phyloP scores from a whole-genome alignment of 2,329 filamentous ascomycete species.

The Furcasterigmium furcatum region DNA sequence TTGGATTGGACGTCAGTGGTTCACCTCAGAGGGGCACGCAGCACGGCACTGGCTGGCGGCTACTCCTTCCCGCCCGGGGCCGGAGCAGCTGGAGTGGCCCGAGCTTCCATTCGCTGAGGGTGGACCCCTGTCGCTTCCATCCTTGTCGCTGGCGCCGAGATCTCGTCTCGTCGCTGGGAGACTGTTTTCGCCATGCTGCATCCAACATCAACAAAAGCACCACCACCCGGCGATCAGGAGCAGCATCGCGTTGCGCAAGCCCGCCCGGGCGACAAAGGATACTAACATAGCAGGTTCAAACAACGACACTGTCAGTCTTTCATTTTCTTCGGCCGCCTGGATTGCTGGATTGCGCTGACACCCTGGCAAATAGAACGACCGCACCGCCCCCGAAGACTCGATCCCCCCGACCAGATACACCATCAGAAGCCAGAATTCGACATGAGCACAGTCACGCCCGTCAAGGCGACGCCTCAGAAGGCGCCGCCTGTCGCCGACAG shows the following conservation, averaged over 20 bases:
- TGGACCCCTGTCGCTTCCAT: neutral
- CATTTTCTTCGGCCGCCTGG: neutral
- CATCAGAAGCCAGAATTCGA: neutral
- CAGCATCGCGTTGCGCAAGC: neutral
- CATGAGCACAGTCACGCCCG: slow-evolving; percentile 25
- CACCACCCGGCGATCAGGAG: slow-evolving; percentile 1
- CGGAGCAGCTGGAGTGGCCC: too few relatives aligned
- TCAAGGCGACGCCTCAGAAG: slow-evolving; percentile 35
- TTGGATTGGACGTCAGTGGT: neutral
- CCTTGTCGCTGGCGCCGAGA: neutral
- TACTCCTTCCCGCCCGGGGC: slow-evolving; percentile 2
- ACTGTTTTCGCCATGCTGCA: slow-evolving; percentile 5
- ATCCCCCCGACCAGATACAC: neutral
- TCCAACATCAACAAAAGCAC: slow-evolving; percentile 15
- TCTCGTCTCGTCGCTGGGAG: neutral
- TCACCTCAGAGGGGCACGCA: neutral
- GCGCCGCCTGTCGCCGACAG: slow-evolving; percentile 39
- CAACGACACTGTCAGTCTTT: neutral
- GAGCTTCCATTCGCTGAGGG: neutral
- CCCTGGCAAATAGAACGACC: too few relatives aligned
- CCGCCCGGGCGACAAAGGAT: neutral
- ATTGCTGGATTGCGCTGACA: too few relatives aligned
- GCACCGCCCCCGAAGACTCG: too few relatives aligned
- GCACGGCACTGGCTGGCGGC: too few relatives aligned
- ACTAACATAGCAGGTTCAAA: slow-evolving; percentile 3